Conservation (phyloP, 2,329 filamentous ascomycete genomes). For the Hypoxylon sp. region DNA sequence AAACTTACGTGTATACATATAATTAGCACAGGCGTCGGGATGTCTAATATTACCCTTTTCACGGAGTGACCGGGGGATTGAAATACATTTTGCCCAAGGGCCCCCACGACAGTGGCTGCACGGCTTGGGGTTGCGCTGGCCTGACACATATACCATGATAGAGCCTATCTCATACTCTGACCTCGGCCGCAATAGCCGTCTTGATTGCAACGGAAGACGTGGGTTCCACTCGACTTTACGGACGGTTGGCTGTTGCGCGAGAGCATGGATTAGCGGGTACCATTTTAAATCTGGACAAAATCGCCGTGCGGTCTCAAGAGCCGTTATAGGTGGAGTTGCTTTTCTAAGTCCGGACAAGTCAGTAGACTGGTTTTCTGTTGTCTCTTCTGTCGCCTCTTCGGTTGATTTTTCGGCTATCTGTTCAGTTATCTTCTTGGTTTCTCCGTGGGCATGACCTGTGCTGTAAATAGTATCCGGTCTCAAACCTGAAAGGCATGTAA, state of each 20-base stretch:
- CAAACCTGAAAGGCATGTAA: not conserved
- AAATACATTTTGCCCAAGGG: conserved; percentile 46
- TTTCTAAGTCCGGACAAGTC: too few relatives aligned
- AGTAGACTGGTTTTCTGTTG: too few relatives aligned
- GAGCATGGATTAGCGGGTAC: conserved; percentile 43
- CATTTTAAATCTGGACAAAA: not conserved
- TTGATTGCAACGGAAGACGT: conserved; percentile 30
- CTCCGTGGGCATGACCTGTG: too few relatives aligned
- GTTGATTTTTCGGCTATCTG: too few relatives aligned
- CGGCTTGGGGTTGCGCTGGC: conserved; percentile 48
- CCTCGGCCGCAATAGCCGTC: too few relatives aligned
- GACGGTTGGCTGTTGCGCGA: conserved; percentile 41
- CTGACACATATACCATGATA: conserved; percentile 49
- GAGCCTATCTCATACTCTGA: conserved; percentile 42
- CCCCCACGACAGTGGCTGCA: conserved; percentile 47
- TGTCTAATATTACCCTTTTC: too few relatives aligned
- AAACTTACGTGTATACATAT: too few relatives aligned
- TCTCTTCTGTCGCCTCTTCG: too few relatives aligned
- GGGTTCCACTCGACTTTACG: conserved; percentile 49
- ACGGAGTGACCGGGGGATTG: conserved; percentile 32
- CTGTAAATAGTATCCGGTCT: not conserved
- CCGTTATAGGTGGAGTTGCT: conserved; percentile 16
- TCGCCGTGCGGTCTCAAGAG: conserved; percentile 44
- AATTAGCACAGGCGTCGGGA: too few relatives aligned
- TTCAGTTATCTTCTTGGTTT: too few relatives aligned